phyloP scores from a whole-genome alignment of 192 early-diverging fungal genomes.

The Thoreauomyces humboldtii region DNA sequence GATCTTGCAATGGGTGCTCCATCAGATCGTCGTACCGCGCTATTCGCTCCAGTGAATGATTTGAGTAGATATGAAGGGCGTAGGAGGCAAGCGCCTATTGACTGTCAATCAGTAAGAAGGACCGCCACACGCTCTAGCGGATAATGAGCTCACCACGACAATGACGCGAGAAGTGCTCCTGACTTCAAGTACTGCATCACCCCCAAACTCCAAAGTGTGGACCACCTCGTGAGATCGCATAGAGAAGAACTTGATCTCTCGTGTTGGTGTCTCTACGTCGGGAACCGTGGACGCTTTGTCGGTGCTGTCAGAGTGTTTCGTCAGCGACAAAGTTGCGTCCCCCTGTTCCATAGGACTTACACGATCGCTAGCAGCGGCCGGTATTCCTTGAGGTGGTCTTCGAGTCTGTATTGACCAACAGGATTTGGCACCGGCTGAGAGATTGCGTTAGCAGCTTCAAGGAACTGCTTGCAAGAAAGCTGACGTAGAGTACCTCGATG shows the following conservation, averaged over 20 bases:
- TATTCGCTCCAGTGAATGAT: slow-evolving; percentile 41
- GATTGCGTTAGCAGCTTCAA: no score
- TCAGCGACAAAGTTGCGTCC: no score
- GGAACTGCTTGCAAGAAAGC: no score
- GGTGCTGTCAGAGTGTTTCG: no score
- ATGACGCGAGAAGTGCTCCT: slow-evolving; percentile 58
- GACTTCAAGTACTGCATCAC: slow-evolving; percentile 43
- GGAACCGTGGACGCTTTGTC: no score
- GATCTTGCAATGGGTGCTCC: slow-evolving; percentile 25
- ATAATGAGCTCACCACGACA: slow-evolving; percentile 61
- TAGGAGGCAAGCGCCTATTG: slow-evolving; percentile 11
- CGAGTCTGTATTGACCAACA: slow-evolving; percentile 6
- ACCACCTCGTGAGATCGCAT: slow-evolving; percentile 51
- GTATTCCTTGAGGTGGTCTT: slow-evolving; percentile 10
- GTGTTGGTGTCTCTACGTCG: no score
- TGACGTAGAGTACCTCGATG: not conserved
- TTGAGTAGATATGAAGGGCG: slow-evolving; percentile 50
- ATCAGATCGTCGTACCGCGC: slow-evolving; percentile 51
- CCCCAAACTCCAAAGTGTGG: slow-evolving; percentile 43
- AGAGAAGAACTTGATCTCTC: slow-evolving; percentile 63
- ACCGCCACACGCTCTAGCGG: not conserved
- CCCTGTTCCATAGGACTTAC: no score
- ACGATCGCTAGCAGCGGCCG: slow-evolving; percentile 46
- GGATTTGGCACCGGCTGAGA: slow-evolving; percentile 34
- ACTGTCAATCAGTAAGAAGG: not conserved